A percentile compares a stretch with the other conserved stretches of the same genome.
These are phyloP conservation scores for Globisporangium paddicum DNA, from an alignment of 352 stramenopile species.

Conservation along the genomic window DNA sequence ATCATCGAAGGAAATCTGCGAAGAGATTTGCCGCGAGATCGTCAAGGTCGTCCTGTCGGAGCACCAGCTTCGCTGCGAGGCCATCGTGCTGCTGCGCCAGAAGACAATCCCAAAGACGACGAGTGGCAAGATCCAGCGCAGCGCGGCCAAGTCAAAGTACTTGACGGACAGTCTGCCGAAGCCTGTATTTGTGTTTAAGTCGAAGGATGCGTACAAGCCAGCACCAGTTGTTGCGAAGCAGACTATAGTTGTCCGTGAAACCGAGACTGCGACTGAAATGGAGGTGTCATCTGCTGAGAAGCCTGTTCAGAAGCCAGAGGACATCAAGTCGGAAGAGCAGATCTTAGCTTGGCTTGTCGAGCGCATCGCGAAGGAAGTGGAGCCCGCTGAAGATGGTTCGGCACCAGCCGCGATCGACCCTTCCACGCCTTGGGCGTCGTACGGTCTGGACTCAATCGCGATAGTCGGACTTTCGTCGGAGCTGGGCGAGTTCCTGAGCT, in stretches of 20 bases:
- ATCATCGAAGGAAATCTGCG: slow-evolving; percentile 42
- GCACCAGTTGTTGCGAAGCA: background rate
- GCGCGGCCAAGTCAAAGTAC: slow-evolving; percentile 57
- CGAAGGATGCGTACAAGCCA: slow-evolving; percentile 24
- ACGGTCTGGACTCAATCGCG: slow-evolving; percentile 62
- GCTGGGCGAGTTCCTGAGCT: slow-evolving; percentile 60
- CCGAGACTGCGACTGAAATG: background rate
- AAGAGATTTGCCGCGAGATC: slow-evolving; percentile 62
- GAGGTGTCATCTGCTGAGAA: slow-evolving; percentile 10
- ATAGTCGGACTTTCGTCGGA: slow-evolving; percentile 64
- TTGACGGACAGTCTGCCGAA: slow-evolving; percentile 37
- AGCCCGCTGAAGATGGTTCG: slow-evolving; percentile 9
- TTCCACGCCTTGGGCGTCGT: slow-evolving; percentile 54
- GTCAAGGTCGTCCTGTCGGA: slow-evolving; percentile 57
- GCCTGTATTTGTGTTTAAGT: slow-evolving; percentile 46
- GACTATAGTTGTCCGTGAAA: slow-evolving; percentile 8
- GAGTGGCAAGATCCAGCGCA: slow-evolving; percentile 83
- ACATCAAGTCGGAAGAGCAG: slow-evolving; percentile 57
- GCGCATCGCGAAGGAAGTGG: slow-evolving; percentile 47
- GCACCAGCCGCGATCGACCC: slow-evolving; percentile 35
- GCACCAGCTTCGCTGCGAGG: slow-evolving; percentile 66
- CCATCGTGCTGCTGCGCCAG: slow-evolving; percentile 66
- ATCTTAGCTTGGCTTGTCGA: slow-evolving; percentile 73
- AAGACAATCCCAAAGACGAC: slow-evolving; percentile 82
- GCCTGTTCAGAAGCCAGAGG: slow-evolving; percentile 16